Evolutionary conservation across 768 basidiomycete genomes (phyloP), one percentile per base, ranked within the genome.

Genomic region (Clitopilus hobsonii): DNA sequence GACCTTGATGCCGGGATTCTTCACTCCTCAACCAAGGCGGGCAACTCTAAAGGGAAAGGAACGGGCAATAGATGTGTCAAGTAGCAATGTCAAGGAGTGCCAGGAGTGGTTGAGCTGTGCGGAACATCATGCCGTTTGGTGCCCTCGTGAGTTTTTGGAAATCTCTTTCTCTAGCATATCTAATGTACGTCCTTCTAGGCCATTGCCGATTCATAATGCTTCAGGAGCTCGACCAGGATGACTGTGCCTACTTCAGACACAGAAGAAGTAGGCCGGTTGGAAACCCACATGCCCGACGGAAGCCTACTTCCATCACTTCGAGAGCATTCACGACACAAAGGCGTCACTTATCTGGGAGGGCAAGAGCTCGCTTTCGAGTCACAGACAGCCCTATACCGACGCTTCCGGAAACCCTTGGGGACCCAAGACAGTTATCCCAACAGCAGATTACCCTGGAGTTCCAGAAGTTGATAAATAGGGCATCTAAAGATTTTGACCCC

Each of bases 1-100:
- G 18, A 58, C 69, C 1, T 59, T 82, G 18, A 70, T 72, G 1
- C 57, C 69, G 8, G 77, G 82, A 60, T 84, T 85, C 65, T 84
- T 83, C 60, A 79, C 75, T 2, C 85, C 85, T 8, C 69, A 69
- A 26, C 77, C 83, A 7, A 71, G 78, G 54, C 72, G 71, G 53
- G 69, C 64, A 51, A 85, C 82, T 62, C 82, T 81, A 27, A 85
- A 85, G 67, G 79, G 74, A 61, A 79, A 71, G 61, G 75, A 71
- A 20, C 57, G 62, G 48, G 64, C 69, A 41, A 58, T 63, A 29
- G 55, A 61, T 29, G 58, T 65, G 27, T 70, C 58, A 16, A 63
- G 71, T 49, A 59, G 63, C 23, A 63, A 66, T 59, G 65, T 71
- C n/a, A 63, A 68, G 38, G 67, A 69, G 51, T 76, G 73, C 62